phyloP scores from a whole-genome alignment of 1,139 yeast genomes.

The Blastobotrys arbuscula region DNA sequence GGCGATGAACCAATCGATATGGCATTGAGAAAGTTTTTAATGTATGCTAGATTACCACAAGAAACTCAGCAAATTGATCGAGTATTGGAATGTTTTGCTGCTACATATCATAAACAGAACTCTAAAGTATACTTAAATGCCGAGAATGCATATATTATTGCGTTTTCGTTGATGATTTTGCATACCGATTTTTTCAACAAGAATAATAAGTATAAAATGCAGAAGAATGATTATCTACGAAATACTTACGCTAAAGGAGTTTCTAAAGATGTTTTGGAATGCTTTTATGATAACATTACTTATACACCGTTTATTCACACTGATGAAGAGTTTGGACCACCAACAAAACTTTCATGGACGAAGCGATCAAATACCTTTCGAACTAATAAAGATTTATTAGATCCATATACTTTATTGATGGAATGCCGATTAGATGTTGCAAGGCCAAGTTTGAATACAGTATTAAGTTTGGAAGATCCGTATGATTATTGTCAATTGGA shows the following conservation, averaged over 20 bases:
- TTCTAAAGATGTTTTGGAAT: conserved; percentile 40
- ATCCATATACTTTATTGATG: conserved; percentile 37
- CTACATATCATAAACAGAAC: conserved; percentile 42
- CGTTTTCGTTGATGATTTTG: conserved; percentile 57
- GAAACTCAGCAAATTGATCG: conserved; percentile 72
- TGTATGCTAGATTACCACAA: conserved; percentile 52
- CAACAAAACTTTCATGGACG: conserved; percentile 17
- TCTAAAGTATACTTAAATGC: conserved; percentile 36
- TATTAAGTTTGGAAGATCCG: conserved; percentile 29
- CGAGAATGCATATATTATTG: conserved; percentile 51
- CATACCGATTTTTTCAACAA: conserved; percentile 67
- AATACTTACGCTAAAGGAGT: conserved; percentile 41
- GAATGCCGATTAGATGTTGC: conserved; percentile 34
- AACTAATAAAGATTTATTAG: conserved; percentile 32
- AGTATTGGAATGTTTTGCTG: conserved; percentile 50
- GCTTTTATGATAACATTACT: conserved; percentile 60
- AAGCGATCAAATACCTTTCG: conserved; percentile 26
- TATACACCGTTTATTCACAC: conserved; percentile 46
- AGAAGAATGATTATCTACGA: conserved; percentile 52
- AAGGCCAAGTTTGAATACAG: conserved; percentile 32
- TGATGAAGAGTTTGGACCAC: conserved; percentile 31
- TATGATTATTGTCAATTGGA: conserved; percentile 27
- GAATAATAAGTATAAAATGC: conserved; percentile 59
- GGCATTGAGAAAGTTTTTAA: conserved; percentile 51
- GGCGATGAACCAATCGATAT: conserved; percentile 53